phyloP scores from a whole-genome alignment of 305 asterid species.

The Fraxinus floribunda region DNA sequence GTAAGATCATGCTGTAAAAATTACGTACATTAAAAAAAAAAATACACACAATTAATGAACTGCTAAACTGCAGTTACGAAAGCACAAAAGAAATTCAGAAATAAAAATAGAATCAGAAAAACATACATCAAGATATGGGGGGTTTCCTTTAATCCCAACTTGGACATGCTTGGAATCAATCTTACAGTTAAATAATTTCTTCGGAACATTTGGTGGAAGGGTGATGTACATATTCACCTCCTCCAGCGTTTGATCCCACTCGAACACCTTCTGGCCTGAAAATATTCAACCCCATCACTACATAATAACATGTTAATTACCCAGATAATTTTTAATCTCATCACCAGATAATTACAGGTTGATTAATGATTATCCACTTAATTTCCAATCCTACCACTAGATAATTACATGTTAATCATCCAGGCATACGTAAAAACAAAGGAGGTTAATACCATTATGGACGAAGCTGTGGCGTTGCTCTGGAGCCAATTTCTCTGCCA shows the following conservation, averaged over 20 bases:
- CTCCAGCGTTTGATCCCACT: conserved; percentile 96
- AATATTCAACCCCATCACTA: conserved; percentile 15
- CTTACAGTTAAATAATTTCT: conserved; percentile 71
- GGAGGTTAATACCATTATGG: conserved; percentile 55
- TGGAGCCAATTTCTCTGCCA: conserved; percentile 89
- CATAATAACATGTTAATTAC: not conserved
- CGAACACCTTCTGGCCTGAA: conserved; percentile 88
- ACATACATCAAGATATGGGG: conserved; percentile 84
- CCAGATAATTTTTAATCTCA: not conserved
- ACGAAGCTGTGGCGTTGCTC: conserved; percentile 74
- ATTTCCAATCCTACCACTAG: not conserved
- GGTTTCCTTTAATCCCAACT: conserved; percentile 93
- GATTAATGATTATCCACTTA: not conserved
- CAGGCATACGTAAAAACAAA: not conserved
- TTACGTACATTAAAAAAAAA: conserved; percentile 3
- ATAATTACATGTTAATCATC: not conserved
- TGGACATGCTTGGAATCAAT: conserved; percentile 78
- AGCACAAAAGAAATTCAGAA: not conserved
- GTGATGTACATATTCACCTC: conserved; percentile 89
- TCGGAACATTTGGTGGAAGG: conserved; percentile 79
- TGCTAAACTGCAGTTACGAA: not conserved
- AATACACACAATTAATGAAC: not conserved
- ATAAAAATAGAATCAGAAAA: conserved; percentile 7
- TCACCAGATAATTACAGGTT: not conserved
- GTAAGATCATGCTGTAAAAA: conserved; percentile 73